Evolutionary conservation across 2,329 filamentous ascomycete species (phyloP).

Genomic region (Didymella segeticola): DNA sequence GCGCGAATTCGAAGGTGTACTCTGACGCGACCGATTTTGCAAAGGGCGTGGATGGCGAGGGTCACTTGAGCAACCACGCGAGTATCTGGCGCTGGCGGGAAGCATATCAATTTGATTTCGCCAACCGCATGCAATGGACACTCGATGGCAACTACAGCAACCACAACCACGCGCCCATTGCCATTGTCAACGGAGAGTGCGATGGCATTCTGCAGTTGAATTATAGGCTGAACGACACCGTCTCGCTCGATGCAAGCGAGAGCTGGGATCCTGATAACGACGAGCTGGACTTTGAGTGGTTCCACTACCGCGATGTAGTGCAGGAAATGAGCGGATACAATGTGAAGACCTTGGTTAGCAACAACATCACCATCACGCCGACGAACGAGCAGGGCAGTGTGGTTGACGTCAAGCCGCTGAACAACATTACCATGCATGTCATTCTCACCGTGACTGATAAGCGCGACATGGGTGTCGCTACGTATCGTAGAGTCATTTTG

Average conservation of each 20-base stretch:
- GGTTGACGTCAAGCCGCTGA: too few species aligned
- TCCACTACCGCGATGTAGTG: too few species aligned
- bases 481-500: too few species aligned
- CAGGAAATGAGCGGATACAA: too few species aligned
- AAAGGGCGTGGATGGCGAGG: neutral
- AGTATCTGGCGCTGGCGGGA: conserved; percentile 54
- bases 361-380: too few species aligned
- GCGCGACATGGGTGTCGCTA: too few species aligned
- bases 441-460: too few species aligned
- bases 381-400: too few species aligned
- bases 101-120: conserved; percentile 54
- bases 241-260: conserved; percentile 19
- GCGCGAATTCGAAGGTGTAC: too few species aligned
- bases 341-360: too few species aligned
- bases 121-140: conserved; percentile 52
- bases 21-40: neutral
- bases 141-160: conserved; percentile 19
- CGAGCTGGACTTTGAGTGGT: conserved; percentile 24
- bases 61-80: conserved; percentile 49
- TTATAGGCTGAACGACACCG: conserved; percentile 10
- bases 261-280: conserved; percentile 28
- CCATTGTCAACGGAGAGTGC: conserved; percentile 20
- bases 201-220: conserved; percentile 5
- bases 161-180: conserved; percentile 25
- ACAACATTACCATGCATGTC: too few species aligned